A percentile compares a stretch with the other conserved stretches of the same genome.
Evolutionary conservation across 441 rosid genomes (phyloP).

Genomic region (Brassica balearica): DNA sequence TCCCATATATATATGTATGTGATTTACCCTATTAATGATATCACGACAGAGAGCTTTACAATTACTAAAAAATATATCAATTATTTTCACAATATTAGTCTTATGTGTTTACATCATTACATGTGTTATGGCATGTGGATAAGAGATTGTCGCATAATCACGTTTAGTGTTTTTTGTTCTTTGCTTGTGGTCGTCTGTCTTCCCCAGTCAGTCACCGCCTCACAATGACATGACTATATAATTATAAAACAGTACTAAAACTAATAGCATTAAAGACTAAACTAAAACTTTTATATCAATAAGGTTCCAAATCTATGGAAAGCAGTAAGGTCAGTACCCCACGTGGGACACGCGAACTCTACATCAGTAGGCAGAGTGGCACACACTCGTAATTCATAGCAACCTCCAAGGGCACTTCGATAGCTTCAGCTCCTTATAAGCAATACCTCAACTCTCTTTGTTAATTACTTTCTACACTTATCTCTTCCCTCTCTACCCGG

Average conservation of each 20-base stretch:
- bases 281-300: conserved; percentile 2
- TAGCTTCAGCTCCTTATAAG: conserved; percentile 52
- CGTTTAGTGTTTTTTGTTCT: neutral
- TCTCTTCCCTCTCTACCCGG: neutral
- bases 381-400: conserved; percentile 24
- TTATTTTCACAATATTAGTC: conserved; percentile 21
- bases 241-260: neutral
- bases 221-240: conserved; percentile 22
- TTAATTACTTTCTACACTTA: neutral
- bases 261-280: neutral
- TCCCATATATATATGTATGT: too few species aligned
- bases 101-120: neutral
- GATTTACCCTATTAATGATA: too few species aligned
- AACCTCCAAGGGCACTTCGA: conserved; percentile 24
- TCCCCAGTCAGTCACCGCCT: conserved; percentile 41
- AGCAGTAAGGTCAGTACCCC: conserved; percentile 30
- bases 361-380: conserved; percentile 30
- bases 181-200: neutral
- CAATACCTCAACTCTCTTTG: conserved; percentile 33
- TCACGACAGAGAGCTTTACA: too few species aligned
- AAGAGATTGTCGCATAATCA: neutral
- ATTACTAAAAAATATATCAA: conserved; percentile 3
- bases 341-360: conserved; percentile 36
- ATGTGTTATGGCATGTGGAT: conserved; percentile 35
- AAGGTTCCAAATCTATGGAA: conserved; percentile 36